These are phyloP conservation scores for Ophiosphaerella narmari DNA, from an alignment of 2,329 filamentous ascomycete genomes.

Conservation along the genomic window DNA sequence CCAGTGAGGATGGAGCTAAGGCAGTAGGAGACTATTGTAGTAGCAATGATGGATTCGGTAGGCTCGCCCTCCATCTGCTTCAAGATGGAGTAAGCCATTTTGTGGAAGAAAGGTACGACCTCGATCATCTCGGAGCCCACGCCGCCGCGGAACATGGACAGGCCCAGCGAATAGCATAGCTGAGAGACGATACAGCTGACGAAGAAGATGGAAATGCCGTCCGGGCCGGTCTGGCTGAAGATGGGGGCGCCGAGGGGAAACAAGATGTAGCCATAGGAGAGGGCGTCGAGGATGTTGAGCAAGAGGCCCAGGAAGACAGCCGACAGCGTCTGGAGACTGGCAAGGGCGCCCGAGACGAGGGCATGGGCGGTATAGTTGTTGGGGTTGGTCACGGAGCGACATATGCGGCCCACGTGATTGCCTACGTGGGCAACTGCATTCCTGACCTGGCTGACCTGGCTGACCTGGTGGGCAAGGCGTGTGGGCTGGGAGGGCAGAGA, in stretches of 20 bases:
- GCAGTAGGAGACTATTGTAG: conserved; percentile 89
- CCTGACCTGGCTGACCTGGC: conserved; percentile 15
- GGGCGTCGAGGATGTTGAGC: conserved; percentile 89
- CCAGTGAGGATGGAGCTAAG: conserved; percentile 91
- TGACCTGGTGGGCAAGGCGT: conserved; percentile 23
- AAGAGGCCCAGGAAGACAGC: conserved; percentile 87
- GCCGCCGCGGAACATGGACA: conserved; percentile 87
- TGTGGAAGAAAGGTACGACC: conserved; percentile 98
- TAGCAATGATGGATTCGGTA: conserved; percentile 85
- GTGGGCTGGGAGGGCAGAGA: background rate
- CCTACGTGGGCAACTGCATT: conserved; percentile 21
- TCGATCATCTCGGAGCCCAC: conserved; percentile 98
- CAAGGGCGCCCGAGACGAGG: conserved; percentile 66
- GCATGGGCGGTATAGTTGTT: conserved; percentile 72
- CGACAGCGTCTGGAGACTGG: conserved; percentile 74
- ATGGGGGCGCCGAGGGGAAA: conserved; percentile 88
- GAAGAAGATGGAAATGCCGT: conserved; percentile 98
- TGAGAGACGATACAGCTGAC: conserved; percentile 96
- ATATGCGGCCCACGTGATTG: conserved; percentile 23
- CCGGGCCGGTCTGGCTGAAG: conserved; percentile 83
- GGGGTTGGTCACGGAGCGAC: conserved; percentile 58
- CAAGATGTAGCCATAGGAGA: conserved; percentile 89
- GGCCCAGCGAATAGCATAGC: conserved; percentile 80
- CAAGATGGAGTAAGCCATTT: conserved; percentile 92
- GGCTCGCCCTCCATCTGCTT: conserved; percentile 76